phyloP scores from a whole-genome alignment of 1,284 basidiomycete genomes.

The Microbotryum lychnidis-dioicae region DNA sequence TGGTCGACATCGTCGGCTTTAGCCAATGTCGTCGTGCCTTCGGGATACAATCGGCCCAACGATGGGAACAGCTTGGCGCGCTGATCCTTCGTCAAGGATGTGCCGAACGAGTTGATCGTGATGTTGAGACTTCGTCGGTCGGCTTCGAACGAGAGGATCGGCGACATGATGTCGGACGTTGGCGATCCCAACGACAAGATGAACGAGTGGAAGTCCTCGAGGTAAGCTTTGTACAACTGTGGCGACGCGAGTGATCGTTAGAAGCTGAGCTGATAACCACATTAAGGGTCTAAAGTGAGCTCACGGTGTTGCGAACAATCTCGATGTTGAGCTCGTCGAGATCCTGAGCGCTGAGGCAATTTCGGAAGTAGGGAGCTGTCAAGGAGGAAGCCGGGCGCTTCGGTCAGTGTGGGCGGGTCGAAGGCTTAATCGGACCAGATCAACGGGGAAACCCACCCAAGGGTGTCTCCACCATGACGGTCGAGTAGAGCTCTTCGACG shows the following conservation, averaged over 20 bases:
- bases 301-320: constrained; percentile 87
- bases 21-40: constrained; percentile 88
- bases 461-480: constrained; percentile 93
- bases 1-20: constrained; percentile 93
- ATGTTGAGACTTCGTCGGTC: constrained; percentile 96
- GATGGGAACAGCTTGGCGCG: constrained; percentile 92
- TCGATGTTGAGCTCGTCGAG: constrained; percentile 99
- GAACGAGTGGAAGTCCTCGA: constrained; percentile 92
- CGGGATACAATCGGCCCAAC: constrained; percentile 88
- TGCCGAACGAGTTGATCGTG: constrained; percentile 98
- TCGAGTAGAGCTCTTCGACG: constrained; percentile 97
- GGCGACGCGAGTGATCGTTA: not conserved
- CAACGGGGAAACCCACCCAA: constrained; percentile 54
- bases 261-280: no score
- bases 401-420: not conserved
- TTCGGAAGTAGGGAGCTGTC: constrained; percentile 90
- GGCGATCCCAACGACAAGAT: constrained; percentile 70
- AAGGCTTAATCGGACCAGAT: no score
- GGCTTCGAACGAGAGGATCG: constrained; percentile 89
- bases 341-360: constrained; percentile 89
- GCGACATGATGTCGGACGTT: constrained; percentile 80
- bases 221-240: constrained; percentile 92
- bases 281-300: not conserved
- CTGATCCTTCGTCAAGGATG: constrained; percentile 88
- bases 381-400: constrained; percentile 14